Base-by-base conservation (phyloP, 257 asterid species). In the Scutellaria baicalensis region DNA sequence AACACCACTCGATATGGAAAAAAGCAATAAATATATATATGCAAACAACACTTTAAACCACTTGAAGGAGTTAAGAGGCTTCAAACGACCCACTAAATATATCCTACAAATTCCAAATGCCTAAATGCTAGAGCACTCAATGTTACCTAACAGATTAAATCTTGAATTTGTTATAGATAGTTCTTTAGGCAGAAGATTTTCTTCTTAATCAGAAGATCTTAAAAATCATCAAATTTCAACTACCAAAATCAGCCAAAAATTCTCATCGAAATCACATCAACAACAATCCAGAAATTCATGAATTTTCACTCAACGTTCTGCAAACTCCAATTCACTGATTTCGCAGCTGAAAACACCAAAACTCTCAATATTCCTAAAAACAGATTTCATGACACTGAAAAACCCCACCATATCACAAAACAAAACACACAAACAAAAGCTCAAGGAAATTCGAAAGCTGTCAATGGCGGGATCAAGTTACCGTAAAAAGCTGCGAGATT, bases 401-500 rank as follows among this genome's bases (percentile, higher is more conserved):
- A n/a, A n/a, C n/a, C n/a, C 56, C 12, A 35, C 57, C 57, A 8
- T 9, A 2, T 36, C n/a, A 2, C 21, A 42, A 31, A 11, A 10
- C 16, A 17, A 38, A 38, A 52, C n/a, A 9, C 9, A 2, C 8
- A 6, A 17, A 33, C 11, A 4, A 16, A 57, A 44, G 7, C 17
- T 3, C 1, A 61, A 61, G 1, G 38, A 9, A n/a, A 18, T 16
- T 13, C 9, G 14, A 20, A 59, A 61, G 1, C 42, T 49, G n/a
- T 6, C 17, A 23, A 39, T 3, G 10, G 39, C 42, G 16, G 2
- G 10, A 9, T 44, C 45, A 18, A 27, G 3, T 39, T 56, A 83
- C 88, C 88, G 44, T 77, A 71, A 58, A 71, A 71, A 9, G 68
- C 35, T 21, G 71, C 72, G 73, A 68, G 73, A 64, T 64, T 66